Evolutionary conservation across 1,284 basidiomycete species (phyloP), one percentile per base, ranked within the genome.

Genomic region (Sparassis latifolia): DNA sequence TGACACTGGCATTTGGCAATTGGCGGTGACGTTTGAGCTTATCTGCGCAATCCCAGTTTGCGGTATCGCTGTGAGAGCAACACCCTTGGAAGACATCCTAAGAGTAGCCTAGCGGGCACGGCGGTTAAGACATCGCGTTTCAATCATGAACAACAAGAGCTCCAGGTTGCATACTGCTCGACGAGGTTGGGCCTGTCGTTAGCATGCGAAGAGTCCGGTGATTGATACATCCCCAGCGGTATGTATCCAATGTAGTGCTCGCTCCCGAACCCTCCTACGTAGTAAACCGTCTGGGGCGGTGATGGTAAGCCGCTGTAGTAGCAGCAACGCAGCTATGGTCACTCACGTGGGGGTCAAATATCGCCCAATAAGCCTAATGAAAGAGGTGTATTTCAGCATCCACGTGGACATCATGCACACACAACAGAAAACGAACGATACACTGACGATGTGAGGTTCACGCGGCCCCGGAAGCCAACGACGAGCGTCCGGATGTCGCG

Each of bases 261-360:
- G 55, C 73, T 77, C 37, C 81, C 82, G 58, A 85, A 85, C 3
- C 82, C 82, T 27, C 82, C 82, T 5, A 84, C 79, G 57, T 81
- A 84, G 63, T 84, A 85, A 27, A 84, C 68, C 49, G 72, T 75
- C 72, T 79, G 54, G 27, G 33, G 30, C 47, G 30, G 41, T 46
- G 29, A 52, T 20, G 20, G 20, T 20, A 20, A 20, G 20, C 20
- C 20, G 20, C 20, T 20, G 20, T 20, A 20, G 20, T 20, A 20
- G 20, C 20, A 20, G 20, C 20, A 20, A 20, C 20, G 20, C 20
- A 20, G 20, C 20, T 20, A 27, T 52, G 31, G 33, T 44, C n/a
- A 60, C 59, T 47, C 57, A 78, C 77, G 55, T 74, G 70, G 33
- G 77, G 76, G 58, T 80, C 77, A 60, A 79, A 79, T 9, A 74